phyloP scores from a whole-genome alignment of 768 basidiomycete genomes.

The Galerina sulciceps region DNA sequence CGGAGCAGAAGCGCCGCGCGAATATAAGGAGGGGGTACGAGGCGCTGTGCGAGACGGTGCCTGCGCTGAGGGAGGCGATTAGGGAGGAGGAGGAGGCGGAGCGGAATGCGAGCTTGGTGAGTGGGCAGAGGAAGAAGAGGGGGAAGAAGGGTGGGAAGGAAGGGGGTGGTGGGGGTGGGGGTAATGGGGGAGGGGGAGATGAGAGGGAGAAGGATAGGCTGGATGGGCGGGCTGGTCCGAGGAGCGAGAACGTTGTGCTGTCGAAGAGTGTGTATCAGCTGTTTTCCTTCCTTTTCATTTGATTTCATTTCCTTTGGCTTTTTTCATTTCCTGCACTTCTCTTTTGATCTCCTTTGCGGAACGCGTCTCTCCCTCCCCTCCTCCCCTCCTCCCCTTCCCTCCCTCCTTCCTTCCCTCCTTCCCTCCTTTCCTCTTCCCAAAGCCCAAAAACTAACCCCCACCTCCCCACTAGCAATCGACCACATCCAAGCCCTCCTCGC shows the following conservation, averaged over 20 bases:
- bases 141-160: slow-evolving; percentile 52
- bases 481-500: slow-evolving; percentile 71
- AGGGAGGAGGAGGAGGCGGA: slow-evolving; percentile 69
- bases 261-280: slow-evolving; percentile 71
- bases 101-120: slow-evolving; percentile 21
- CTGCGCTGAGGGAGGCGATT: slow-evolving; percentile 81
- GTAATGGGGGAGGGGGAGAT: slow-evolving; percentile 37
- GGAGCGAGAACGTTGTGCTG: slow-evolving; percentile 89
- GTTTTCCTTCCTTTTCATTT: slow-evolving; percentile 3
- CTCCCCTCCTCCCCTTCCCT: background rate
- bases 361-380: background rate
- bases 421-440: background rate
- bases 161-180: no score
- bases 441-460: background rate
- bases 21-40: slow-evolving; percentile 92
- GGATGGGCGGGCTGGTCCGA: slow-evolving; percentile 87
- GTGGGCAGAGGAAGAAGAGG: slow-evolving; percentile 31
- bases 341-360: background rate
- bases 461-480: slow-evolving; percentile 71
- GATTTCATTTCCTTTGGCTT: slow-evolving; percentile 5
- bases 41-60: slow-evolving; percentile 82
- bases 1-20: slow-evolving; percentile 91
- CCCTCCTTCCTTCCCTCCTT: background rate
- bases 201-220: slow-evolving; percentile 63
- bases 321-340: background rate